Conservation (phyloP, 1,139 yeast genomes). For the Blastobotrys illinoisensis region DNA sequence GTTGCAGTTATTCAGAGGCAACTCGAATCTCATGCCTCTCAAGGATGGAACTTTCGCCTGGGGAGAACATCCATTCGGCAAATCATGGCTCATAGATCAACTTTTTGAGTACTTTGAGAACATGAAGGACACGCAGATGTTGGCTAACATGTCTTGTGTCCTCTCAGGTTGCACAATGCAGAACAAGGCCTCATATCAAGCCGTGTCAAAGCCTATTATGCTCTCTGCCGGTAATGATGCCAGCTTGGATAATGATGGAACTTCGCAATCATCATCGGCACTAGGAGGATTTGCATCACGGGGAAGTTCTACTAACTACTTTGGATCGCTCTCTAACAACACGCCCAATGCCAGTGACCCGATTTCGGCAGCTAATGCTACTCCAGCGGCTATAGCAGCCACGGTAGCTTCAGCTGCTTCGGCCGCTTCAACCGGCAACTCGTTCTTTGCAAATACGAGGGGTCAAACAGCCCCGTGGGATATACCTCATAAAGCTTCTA, state of each 20-base stretch:
- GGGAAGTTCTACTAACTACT: background rate
- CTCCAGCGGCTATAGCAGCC: background rate
- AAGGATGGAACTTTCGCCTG: constrained; percentile 38
- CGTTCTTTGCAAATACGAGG: constrained; percentile 4
- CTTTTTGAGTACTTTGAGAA: constrained; percentile 60
- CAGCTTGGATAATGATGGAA: background rate
- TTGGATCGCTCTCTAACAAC: background rate
- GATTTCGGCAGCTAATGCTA: background rate
- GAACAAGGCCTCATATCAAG: background rate
- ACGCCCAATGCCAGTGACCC: background rate
- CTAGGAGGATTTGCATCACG: background rate
- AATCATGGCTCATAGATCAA: constrained; percentile 63
- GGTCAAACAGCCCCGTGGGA: constrained; percentile 14
- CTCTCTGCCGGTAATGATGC: background rate
- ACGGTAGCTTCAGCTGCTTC: background rate
- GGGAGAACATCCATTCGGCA: constrained; percentile 82
- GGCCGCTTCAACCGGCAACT: background rate
- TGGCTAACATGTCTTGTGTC: constrained; percentile 82
- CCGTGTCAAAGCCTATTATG: background rate
- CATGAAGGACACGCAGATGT: constrained; percentile 73
- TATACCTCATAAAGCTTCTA: constrained; percentile 8
- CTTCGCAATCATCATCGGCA: background rate
- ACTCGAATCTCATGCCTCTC: background rate
- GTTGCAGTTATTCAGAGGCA: background rate
- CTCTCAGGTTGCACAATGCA: constrained; percentile 23